Base-by-base conservation (phyloP, 192 early-diverging fungal species). In the Backusella australiensis region DNA sequence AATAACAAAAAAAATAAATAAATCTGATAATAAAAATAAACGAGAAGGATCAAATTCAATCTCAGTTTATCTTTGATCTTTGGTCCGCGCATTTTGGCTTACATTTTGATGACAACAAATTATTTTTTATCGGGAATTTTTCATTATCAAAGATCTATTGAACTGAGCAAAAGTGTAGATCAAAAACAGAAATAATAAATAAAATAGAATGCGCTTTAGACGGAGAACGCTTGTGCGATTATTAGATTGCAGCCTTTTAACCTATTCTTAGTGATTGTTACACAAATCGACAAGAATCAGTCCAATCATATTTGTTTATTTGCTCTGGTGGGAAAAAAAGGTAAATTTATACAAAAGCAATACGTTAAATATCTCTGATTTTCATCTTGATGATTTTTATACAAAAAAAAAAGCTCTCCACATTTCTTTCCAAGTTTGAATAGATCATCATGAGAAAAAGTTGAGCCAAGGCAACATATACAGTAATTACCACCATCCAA, bases 401-500 rank as follows among this genome's bases (percentile, higher is more conserved):
- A 17, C 12, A 34, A 67, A 34, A 67, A 67, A 4, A 42, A 26
- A 19, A 69, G 12, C 14, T n/a, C 2, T 70, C 19, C 6, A 17
- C 21, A n/a, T 69, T 69, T 69, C 17, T 21, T 42, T 14, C 42
- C 38, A 39, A 39, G 38, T 39, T 39, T 9, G 8, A 39, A 12
- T 39, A 12, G 9, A 44, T 15, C 42, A 44, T 44, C 42, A 44
- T 39, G 38, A 39, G 6, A 39, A 39, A 39, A 9, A 17, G 4
- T 17, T 17, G 4, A 44, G 0, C 38, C 8, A 12, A 12, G 11
- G 3, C 6, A 9, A 39, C 12, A 7, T 39, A 39, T 39, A 39
- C 42, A 44, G 12, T 15, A 44, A 17, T 44, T 44, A 17, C 17
- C 42, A 44, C 2, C 93, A 75, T 95, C 98, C 96, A 32, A 94